Evolutionary conservation across 768 basidiomycete species (phyloP), one percentile per base, ranked within the genome.

Genomic region (Hypholoma sublateritium): DNA sequence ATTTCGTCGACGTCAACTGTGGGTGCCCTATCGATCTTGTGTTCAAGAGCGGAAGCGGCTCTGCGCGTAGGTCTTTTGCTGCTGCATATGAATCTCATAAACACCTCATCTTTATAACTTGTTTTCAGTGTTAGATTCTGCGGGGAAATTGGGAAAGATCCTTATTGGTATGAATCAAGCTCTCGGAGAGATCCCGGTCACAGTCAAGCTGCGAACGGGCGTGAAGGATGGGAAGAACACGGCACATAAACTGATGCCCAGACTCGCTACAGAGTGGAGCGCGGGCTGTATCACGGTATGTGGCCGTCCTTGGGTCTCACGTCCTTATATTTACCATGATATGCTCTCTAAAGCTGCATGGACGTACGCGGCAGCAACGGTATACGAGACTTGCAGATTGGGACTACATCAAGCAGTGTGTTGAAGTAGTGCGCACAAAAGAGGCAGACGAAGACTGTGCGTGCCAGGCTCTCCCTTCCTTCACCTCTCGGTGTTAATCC

Each of bases 1-100:
- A 98, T 66, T 98, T 97, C 64, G 91, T 95, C 1, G 95, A 99
- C 66, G 74, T 98, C 61, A 99, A 99, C 66, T 92, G 93, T 70
- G 95, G 95, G 6, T 98, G 97, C 71, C 97, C 97, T 3, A 98
- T 98, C 63, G 97, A 99, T 71, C 76, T 98, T 42, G 92, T 99
- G 1, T 97, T 95, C 74, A 90, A 89, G 65, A 82, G 83, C 13
- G 95, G 95, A 3, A 94, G 93, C 54, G 95, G 95, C 0, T 91
- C 89, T 56, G 95, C 95, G 24, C 70, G 94, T 95, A 64, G 50
- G 89, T 86, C 9, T 42, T 43, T 8, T 32, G 2, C 49, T 46
- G 19, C 14, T 43, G 11, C 43, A 4, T 13, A n/a, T n/a, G n/a
- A 43, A 13, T 19, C 17, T 19, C n/a, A 14, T 9, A 0, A 43